Base-by-base conservation (phyloP, 2,329 filamentous ascomycete genomes). In the Chrysosporium keratinophilum region DNA sequence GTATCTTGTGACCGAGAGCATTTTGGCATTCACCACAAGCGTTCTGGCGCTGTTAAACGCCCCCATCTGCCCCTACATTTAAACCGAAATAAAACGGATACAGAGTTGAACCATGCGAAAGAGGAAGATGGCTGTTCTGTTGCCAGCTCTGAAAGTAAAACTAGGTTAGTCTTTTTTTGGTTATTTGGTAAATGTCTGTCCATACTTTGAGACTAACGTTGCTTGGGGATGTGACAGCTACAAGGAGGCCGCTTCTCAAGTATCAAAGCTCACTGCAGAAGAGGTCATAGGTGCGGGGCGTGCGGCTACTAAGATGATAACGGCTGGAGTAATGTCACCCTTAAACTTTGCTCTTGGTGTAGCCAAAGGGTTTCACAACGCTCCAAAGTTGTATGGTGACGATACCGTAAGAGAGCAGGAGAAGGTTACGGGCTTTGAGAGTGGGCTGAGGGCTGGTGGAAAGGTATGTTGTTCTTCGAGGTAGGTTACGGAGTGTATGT, bases 321-420 rank as follows among this genome's bases (percentile, higher is more conserved):
- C 78, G 10, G 83, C 85, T n/a, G 81, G 86, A 4, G 75, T 91
- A 56, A 87, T 86, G 61, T 84, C 84, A 1, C 90, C 89, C 0
- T 84, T 93, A 77, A 88, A 95, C 65, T 85, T 95, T 58, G 87
- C 87, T 40, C 71, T 95, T 41, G 86, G 86, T 0, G 71, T 95
- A 37, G 85, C 89, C 0, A 86, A 85, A 67, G 90, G 90, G 0
- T 94, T 95, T 65, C 85, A 91, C 64, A 95, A 95, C 62, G 84
- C 87, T 5, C 89, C 90, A 0, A 84, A 81, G 60, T 73, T 95
- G 0, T 95, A 95, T 64, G 86, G 89, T 41, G 89, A 95, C 62
- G 82, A 87, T 1, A 90, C 83, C 1, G 82, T 95, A 0, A 78
- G 87, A 7, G 84, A 85, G n/a, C 74, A 79, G 0, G 85, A 88